These are phyloP conservation scores for Fusarium udum DNA, from an alignment of 2,329 filamentous ascomycete species.

Conservation along the genomic window DNA sequence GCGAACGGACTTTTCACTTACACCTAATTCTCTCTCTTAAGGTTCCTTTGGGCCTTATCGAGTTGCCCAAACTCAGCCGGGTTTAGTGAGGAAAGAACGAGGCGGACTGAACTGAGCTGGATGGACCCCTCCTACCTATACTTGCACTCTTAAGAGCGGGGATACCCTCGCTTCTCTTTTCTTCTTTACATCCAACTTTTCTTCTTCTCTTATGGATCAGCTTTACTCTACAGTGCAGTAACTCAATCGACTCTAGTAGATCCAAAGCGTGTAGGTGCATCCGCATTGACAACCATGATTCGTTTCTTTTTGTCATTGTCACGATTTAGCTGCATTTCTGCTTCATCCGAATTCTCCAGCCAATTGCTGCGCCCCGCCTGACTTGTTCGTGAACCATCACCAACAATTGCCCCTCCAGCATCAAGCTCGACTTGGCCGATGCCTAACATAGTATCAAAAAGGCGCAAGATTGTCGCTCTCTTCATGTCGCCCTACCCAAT, in stretches of 20 bases:
- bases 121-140: slow-evolving; percentile 26
- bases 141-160: slow-evolving; percentile 14
- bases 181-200: slow-evolving; percentile 23
- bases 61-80: slow-evolving; percentile 3
- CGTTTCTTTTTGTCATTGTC: slow-evolving; percentile 20
- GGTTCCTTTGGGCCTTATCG: not conserved
- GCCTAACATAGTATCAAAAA: not conserved
- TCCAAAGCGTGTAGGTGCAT: not conserved
- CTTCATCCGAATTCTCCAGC: not conserved
- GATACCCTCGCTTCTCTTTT: slow-evolving; percentile 15
- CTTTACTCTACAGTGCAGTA: not conserved
- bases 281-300: not conserved
- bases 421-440: slow-evolving; percentile 7
- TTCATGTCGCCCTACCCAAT: slow-evolving; percentile 32
- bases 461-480: not conserved
- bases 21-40: not conserved
- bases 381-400: slow-evolving; percentile 5
- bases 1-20: not conserved
- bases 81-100: slow-evolving; percentile 7
- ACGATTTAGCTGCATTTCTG: not conserved
- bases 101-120: slow-evolving; percentile 4
- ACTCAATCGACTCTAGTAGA: not conserved
- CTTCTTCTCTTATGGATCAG: not conserved
- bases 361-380: slow-evolving; percentile 1
- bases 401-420: not conserved